A percentile compares a stretch with the other conserved stretches of the same genome.
phyloP scores from a whole-genome alignment of 2,329 filamentous ascomycete species.

The Botrytis squamosa region DNA sequence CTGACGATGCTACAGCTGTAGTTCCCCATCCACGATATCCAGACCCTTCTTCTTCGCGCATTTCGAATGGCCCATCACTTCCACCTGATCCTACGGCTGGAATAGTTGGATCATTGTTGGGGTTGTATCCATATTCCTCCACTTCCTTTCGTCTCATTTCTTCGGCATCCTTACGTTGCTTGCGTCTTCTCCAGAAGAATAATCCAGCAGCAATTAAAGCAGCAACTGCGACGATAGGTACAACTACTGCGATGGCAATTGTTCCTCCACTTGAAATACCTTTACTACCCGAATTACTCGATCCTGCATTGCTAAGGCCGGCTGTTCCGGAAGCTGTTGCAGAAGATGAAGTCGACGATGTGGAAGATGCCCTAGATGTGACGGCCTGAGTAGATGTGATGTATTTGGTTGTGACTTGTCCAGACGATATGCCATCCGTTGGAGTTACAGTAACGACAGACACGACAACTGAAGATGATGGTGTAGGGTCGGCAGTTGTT shows the following conservation, averaged over 20 bases:
- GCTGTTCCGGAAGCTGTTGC: slow-evolving; percentile 31
- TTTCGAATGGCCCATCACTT: slow-evolving; percentile 62
- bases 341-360: slow-evolving; percentile 29
- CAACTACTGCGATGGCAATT: slow-evolving; percentile 90
- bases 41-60: slow-evolving; percentile 71
- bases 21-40: slow-evolving; percentile 97
- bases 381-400: slow-evolving; percentile 24
- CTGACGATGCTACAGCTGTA: slow-evolving; percentile 64
- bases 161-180: slow-evolving; percentile 78
- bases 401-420: slow-evolving; percentile 24
- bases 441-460: slow-evolving; percentile 12
- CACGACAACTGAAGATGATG: slow-evolving; percentile 26
- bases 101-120: slow-evolving; percentile 88
- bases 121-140: slow-evolving; percentile 96
- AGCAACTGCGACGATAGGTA: slow-evolving; percentile 86
- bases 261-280: slow-evolving; percentile 55
- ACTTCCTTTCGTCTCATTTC: slow-evolving; percentile 93
- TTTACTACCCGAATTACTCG: not conserved
- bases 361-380: slow-evolving; percentile 12
- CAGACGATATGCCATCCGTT: slow-evolving; percentile 6
- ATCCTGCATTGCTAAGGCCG: slow-evolving; percentile 19
- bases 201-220: slow-evolving; percentile 73
- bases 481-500: slow-evolving; percentile 26
- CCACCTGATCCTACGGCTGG: slow-evolving; percentile 50
- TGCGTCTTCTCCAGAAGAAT: slow-evolving; percentile 85